These are phyloP conservation scores for Cystobasidium sp. DNA, from an alignment of 1,284 basidiomycete genomes.

Conservation along the genomic window DNA sequence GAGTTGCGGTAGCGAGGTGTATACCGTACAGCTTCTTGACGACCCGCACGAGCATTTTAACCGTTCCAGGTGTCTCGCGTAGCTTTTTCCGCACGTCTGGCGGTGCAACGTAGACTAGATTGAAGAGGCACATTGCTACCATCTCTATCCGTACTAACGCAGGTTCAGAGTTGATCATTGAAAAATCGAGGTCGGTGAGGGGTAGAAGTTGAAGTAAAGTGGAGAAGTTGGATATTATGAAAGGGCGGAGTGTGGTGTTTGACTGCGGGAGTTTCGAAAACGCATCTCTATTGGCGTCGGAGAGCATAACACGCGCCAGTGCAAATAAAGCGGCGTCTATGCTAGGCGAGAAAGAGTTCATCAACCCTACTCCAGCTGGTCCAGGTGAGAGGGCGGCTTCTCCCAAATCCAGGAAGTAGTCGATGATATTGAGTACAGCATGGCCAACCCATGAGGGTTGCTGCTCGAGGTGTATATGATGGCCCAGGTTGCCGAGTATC, in stretches of 20 bases:
- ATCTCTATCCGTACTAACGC: conserved; percentile 82
- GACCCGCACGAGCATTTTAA: conserved; percentile 58
- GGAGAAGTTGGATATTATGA: conserved; percentile 63
- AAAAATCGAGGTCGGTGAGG: conserved; percentile 74
- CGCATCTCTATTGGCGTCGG: conserved; percentile 78
- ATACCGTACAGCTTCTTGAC: conserved; percentile 56
- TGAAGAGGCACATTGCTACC: conserved; percentile 77
- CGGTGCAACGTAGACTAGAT: conserved; percentile 80
- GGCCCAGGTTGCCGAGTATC: conserved; percentile 71
- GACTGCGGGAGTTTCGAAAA: conserved; percentile 71
- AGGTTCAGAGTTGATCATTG: conserved; percentile 66
- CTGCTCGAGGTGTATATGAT: conserved; percentile 61
- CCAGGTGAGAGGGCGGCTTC: conserved; percentile 45
- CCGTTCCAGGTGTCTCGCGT: conserved; percentile 61
- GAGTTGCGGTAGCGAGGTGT: conserved; percentile 66
- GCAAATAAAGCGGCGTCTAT: conserved; percentile 80
- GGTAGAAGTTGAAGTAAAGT: conserved; percentile 81
- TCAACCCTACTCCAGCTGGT: conserved; percentile 9
- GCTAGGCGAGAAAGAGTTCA: conserved; percentile 61
- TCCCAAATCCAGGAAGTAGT: conserved; percentile 49
- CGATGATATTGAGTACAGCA: conserved; percentile 42
- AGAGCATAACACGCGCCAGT: conserved; percentile 74
- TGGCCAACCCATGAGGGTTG: conserved; percentile 27
- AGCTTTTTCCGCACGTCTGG: conserved; percentile 71
- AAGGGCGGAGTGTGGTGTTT: conserved; percentile 56